Conservation (phyloP, 257 asterid genomes). For the Forsythia viridissima region DNA sequence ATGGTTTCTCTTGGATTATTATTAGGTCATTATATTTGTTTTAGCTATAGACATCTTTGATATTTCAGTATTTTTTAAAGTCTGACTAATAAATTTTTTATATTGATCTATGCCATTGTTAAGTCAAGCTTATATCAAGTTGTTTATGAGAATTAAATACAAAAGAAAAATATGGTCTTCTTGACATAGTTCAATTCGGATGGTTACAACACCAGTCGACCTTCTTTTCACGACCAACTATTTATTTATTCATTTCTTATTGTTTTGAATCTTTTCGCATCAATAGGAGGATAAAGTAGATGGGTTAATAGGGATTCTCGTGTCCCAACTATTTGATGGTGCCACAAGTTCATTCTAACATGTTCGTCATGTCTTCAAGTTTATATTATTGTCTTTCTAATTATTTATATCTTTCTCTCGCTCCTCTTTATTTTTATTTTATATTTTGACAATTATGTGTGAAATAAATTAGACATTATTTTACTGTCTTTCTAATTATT, state of each 20-base stretch:
- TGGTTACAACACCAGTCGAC: neutral
- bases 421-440: too few species aligned
- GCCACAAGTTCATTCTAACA: too few species aligned
- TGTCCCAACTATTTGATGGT: neutral
- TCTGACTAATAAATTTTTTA: neutral
- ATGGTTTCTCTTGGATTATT: neutral
- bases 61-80: neutral
- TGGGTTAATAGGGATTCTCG: neutral
- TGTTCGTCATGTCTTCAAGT: too few species aligned
- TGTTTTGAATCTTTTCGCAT: neutral
- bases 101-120: neutral
- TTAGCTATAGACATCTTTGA: neutral
- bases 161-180: neutral
- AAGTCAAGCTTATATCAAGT: neutral
- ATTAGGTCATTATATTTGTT: neutral
- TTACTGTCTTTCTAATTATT: too few species aligned
- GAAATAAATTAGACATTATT: too few species aligned
- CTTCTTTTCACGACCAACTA: neutral
- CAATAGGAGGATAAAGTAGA: neutral
- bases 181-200: neutral
- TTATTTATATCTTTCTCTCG: too few species aligned
- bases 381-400: too few species aligned
- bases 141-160: neutral
- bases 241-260: neutral
- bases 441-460: too few species aligned